phyloP scores from a whole-genome alignment of 139 green algal genomes.

The Coelastrella sp. region DNA sequence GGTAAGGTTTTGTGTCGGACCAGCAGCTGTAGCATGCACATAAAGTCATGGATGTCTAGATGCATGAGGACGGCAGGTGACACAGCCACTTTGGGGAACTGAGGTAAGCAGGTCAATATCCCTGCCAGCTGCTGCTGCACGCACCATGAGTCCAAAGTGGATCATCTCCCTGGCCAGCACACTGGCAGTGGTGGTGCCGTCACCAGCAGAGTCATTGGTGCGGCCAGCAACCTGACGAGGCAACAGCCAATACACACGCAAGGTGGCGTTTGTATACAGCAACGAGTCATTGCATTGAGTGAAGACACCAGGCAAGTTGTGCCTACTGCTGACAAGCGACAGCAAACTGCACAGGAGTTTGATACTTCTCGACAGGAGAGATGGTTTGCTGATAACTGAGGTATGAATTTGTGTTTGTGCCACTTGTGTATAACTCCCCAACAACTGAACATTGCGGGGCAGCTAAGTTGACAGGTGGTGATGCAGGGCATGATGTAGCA shows the following conservation, averaged over 20 bases:
- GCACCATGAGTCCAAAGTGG: slow-evolving; percentile 86
- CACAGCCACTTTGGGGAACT: background rate
- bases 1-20: too few species aligned
- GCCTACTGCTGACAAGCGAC: too few species aligned
- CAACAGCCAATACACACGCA: background rate
- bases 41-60: too few species aligned
- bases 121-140: background rate
- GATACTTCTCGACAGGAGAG: too few species aligned
- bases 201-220: slow-evolving; percentile 97
- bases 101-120: background rate
- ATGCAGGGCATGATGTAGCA: background rate
- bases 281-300: too few species aligned
- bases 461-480: slow-evolving; percentile 24
- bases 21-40: too few species aligned
- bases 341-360: too few species aligned
- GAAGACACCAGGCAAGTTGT: too few species aligned
- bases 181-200: slow-evolving; percentile 97
- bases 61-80: too few species aligned
- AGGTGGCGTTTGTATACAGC: background rate
- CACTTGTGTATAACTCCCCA: slow-evolving; percentile 36
- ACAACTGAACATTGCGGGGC: slow-evolving; percentile 25
- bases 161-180: slow-evolving; percentile 97
- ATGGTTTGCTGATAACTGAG: background rate
- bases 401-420: slow-evolving; percentile 12
- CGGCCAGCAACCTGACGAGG: slow-evolving; percentile 83